Base-by-base conservation (phyloP, 129 eudicot genomes). In the Sambucus nigra region DNA sequence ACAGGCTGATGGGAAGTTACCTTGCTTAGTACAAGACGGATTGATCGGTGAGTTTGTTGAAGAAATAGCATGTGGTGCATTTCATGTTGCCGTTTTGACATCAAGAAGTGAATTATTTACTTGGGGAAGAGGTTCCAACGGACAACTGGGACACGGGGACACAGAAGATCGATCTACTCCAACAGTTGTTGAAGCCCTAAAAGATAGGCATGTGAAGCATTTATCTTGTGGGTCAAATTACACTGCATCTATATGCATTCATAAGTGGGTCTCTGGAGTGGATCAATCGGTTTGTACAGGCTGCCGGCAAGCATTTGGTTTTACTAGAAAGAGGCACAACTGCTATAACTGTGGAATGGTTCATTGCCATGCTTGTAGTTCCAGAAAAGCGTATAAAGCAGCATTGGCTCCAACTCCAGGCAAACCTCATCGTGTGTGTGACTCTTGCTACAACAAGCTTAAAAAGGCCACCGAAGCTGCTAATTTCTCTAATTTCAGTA, bases 381-480 rank as follows among this genome's bases (percentile, higher is more conserved):
- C 97, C 1, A 76, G 68, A 26, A 89, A 89, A 59, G 97, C 95
- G 10, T 1, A 73, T 47, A 84, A 54, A 64, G 97, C 97, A 32
- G 88, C 95, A 24, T 57, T 89, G 46, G 97, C 95, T 51, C 97
- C 97, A 23, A 89, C 77, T 25, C 97, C 95, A 0, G 86, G 85
- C 20, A 84, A 84, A 56, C 94, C 95, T 5, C 95, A 89, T 62
- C 82, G 97, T 9, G 97, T 89, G 15, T 89, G 97, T 64, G 97
- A 89, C 31, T 51, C 85, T 24, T 89, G 97, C 61, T 81, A 68
- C 47, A 4, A 66, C 14, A 89, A 84, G 50, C 79, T 89, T 15
- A 85, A 71, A 35, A 86, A 77, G 69, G 77, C 86, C 0, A 75
- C 78, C 0, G 86, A 81, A 44, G 31, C 57, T 18, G 87, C 76